Conservation (phyloP, 1,284 basidiomycete species). For the Pascua sp. region DNA sequence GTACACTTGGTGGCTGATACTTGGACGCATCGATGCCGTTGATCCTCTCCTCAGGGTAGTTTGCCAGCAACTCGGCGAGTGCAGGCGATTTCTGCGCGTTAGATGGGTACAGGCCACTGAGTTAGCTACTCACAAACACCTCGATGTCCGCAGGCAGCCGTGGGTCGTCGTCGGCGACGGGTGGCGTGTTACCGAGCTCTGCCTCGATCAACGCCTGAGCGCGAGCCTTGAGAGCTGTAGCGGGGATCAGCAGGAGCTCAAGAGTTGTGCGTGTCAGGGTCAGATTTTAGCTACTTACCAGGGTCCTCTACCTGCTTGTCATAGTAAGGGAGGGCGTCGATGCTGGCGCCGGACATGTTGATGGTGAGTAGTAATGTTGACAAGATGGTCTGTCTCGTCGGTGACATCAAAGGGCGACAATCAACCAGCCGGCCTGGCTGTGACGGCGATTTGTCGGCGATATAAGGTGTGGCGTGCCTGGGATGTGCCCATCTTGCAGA, state of each 20-base stretch:
- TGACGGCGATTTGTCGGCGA: neutral
- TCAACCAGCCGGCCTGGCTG: neutral
- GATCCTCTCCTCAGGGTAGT: slow-evolving; percentile 57
- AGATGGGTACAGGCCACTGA: neutral
- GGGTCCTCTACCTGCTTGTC: slow-evolving; percentile 87
- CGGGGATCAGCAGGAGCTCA: slow-evolving; percentile 54
- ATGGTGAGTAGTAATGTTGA: slow-evolving; percentile 5
- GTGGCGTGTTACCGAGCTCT: slow-evolving; percentile 38
- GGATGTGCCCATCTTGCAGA: neutral
- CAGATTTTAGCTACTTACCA: slow-evolving; percentile 53
- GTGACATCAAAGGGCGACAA: slow-evolving; percentile 1
- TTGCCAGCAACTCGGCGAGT: slow-evolving; percentile 66
- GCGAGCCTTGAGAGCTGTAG: slow-evolving; percentile 20
- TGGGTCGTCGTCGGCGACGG: slow-evolving; percentile 56
- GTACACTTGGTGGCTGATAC: slow-evolving; percentile 68
- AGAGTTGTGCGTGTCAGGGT: slow-evolving; percentile 58
- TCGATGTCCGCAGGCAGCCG: slow-evolving; percentile 65
- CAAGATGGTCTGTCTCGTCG: neutral
- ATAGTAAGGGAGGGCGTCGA: slow-evolving; percentile 90
- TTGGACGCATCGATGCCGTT: slow-evolving; percentile 71
- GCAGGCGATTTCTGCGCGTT: slow-evolving; percentile 32
- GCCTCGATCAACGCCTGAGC: slow-evolving; percentile 45
- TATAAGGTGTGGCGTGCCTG: neutral
- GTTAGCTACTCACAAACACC: slow-evolving; percentile 22
- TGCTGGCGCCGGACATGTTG: slow-evolving; percentile 32